phyloP scores from a whole-genome alignment of 2,329 filamentous ascomycete genomes.

The Colletotrichum cereale region DNA sequence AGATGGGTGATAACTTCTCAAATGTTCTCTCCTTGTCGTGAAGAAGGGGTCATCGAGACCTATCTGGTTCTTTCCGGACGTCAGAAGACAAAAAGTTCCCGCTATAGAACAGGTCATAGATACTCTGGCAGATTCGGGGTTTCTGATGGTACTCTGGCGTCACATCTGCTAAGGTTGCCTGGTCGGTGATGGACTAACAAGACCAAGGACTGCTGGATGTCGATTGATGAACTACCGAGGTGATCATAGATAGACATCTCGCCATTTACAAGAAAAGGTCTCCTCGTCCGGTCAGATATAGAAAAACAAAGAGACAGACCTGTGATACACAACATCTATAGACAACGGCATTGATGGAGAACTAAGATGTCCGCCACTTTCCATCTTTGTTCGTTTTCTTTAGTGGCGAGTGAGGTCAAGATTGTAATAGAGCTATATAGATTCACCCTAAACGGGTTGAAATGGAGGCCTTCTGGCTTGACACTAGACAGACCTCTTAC shows the following conservation, averaged over 20 bases:
- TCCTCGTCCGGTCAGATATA: neutral
- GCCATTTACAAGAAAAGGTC: neutral
- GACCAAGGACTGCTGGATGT: neutral
- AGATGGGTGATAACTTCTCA: neutral
- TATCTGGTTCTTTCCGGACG: neutral
- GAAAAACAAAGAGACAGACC: neutral
- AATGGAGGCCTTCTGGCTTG: neutral
- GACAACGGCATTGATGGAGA: slow-evolving; percentile 5
- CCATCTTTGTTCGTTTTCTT: neutral
- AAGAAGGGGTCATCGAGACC: neutral
- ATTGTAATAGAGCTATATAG: slow-evolving; percentile 3
- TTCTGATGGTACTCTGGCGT: too few species aligned
- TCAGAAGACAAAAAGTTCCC: too few species aligned
- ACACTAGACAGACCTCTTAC: neutral
- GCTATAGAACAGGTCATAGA: neutral
- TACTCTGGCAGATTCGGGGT: neutral
- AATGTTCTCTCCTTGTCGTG: neutral
- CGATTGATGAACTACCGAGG: neutral
- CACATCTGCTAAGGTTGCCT: neutral
- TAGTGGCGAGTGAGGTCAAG: neutral
- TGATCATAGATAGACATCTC: neutral
- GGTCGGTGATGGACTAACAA: neutral
- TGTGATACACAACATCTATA: neutral
- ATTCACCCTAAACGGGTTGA: neutral
- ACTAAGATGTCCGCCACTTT: neutral